A percentile compares a stretch with the other conserved stretches of the same genome.
These are phyloP conservation scores for Cerioporus squamosus DNA, from an alignment of 1,284 basidiomycete species.

Conservation along the genomic window DNA sequence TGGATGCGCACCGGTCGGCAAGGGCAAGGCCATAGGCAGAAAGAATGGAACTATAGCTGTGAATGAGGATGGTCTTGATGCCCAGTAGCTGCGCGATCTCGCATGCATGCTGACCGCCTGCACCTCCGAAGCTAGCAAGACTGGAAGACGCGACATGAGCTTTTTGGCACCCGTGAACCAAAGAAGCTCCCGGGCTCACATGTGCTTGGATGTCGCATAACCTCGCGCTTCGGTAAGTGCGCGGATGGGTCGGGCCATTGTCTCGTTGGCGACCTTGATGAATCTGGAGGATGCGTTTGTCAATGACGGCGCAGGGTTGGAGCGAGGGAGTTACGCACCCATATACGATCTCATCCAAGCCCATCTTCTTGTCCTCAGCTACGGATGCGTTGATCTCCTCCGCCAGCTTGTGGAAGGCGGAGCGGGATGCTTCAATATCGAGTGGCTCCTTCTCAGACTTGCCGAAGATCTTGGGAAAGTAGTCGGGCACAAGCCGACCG, in stretches of 20 bases:
- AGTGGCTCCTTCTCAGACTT: slow-evolving; percentile 83
- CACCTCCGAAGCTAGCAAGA: slow-evolving; percentile 89
- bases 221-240: slow-evolving; percentile 92
- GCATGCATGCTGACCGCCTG: slow-evolving; percentile 92
- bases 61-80: slow-evolving; percentile 85
- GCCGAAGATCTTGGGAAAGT: slow-evolving; percentile 90
- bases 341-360: slow-evolving; percentile 88
- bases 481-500: slow-evolving; percentile 81
- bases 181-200: slow-evolving; percentile 48
- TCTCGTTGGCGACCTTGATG: slow-evolving; percentile 93
- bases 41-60: slow-evolving; percentile 85
- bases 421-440: slow-evolving; percentile 69
- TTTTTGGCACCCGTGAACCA: neutral
- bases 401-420: slow-evolving; percentile 68
- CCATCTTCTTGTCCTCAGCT: slow-evolving; percentile 58
- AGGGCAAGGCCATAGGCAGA: slow-evolving; percentile 91
- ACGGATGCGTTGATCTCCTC: slow-evolving; percentile 63
- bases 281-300: slow-evolving; percentile 43
- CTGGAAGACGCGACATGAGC: slow-evolving; percentile 36
- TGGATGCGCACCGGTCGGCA: slow-evolving; percentile 70
- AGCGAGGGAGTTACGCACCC: slow-evolving; percentile 52
- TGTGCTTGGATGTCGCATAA: slow-evolving; percentile 83
- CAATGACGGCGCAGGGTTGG: neutral
- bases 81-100: slow-evolving; percentile 83
- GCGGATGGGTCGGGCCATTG: slow-evolving; percentile 92